Conservation (phyloP, 768 basidiomycete species). For the Suillus bovinus region DNA sequence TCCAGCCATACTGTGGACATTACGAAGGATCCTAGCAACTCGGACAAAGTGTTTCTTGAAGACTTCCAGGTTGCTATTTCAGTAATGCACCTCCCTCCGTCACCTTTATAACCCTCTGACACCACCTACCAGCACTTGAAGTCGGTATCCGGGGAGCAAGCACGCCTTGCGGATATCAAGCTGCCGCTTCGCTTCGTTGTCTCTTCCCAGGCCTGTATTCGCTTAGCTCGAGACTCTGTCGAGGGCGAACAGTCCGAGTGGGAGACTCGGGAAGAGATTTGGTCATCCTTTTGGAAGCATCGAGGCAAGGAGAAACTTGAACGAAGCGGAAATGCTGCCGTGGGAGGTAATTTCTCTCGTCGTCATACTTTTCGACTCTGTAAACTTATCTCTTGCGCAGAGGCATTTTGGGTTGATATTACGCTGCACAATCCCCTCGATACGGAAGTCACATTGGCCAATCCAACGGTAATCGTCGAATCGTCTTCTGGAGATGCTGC, state of each 20-base stretch:
- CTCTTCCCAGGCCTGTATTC: conserved; percentile 53
- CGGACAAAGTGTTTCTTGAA: conserved; percentile 75
- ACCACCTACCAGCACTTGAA: conserved; percentile 62
- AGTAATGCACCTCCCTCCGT: conserved; percentile 42
- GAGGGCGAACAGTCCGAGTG: conserved; percentile 51
- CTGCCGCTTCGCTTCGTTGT: conserved; percentile 72
- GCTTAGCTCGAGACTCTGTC: conserved; percentile 52
- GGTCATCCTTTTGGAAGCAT: conserved; percentile 60
- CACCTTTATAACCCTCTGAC: conserved; percentile 1
- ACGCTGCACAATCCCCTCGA: conserved; percentile 70
- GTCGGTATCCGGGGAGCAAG: conserved; percentile 51
- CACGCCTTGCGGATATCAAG: conserved; percentile 45
- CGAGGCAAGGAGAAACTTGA: conserved; percentile 56
- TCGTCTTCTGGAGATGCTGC: conserved; percentile 30
- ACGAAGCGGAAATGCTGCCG: conserved; percentile 56
- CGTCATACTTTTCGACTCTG: background rate
- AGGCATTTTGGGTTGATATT: conserved; percentile 77
- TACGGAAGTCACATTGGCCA: conserved; percentile 66
- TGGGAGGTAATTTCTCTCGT: conserved; percentile 50
- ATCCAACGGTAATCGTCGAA: conserved; percentile 59
- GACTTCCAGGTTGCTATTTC: conserved; percentile 88
- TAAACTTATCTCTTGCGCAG: conserved; percentile 37
- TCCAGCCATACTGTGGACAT: conserved; percentile 24
- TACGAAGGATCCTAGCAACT: conserved; percentile 33
- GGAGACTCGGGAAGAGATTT: conserved; percentile 64